Percentiles rank a stretch among this genome's conserved stretches.
These are phyloP conservation scores for Aspergillus bombycis DNA, from an alignment of 2,329 filamentous ascomycete species.

Conservation along the genomic window DNA sequence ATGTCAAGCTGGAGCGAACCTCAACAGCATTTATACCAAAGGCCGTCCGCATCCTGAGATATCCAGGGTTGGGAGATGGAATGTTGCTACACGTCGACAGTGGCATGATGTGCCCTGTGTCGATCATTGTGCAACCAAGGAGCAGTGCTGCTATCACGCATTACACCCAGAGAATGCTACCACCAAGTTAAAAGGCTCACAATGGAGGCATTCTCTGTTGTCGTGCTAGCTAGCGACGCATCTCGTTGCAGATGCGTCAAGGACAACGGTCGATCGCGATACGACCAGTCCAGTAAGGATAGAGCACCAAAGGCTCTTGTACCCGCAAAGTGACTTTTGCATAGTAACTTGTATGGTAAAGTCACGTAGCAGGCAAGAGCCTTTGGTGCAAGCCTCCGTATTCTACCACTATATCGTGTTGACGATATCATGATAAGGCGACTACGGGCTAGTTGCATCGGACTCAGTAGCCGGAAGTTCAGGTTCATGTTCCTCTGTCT, in stretches of 20 bases:
- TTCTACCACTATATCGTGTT: neutral
- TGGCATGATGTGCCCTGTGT: neutral
- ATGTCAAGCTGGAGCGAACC: neutral
- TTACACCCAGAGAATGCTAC: neutral
- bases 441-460: constrained; percentile 28
- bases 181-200: neutral
- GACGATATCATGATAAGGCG: neutral
- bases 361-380: neutral
- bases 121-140: neutral
- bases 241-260: neutral
- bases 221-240: neutral
- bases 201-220: neutral
- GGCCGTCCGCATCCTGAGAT: neutral
- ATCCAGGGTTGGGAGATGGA: neutral
- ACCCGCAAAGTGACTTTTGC: neutral
- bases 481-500: constrained; percentile 22
- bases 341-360: neutral
- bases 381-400: neutral
- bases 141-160: neutral
- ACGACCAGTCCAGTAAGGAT: neutral
- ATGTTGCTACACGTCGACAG: neutral
- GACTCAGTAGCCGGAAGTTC: constrained; percentile 30
- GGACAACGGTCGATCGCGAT: neutral
- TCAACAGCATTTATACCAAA: neutral
- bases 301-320: neutral